These are phyloP conservation scores for Triticum urartu DNA, from an alignment of 176 grass and related monocot species.

Conservation along the genomic window DNA sequence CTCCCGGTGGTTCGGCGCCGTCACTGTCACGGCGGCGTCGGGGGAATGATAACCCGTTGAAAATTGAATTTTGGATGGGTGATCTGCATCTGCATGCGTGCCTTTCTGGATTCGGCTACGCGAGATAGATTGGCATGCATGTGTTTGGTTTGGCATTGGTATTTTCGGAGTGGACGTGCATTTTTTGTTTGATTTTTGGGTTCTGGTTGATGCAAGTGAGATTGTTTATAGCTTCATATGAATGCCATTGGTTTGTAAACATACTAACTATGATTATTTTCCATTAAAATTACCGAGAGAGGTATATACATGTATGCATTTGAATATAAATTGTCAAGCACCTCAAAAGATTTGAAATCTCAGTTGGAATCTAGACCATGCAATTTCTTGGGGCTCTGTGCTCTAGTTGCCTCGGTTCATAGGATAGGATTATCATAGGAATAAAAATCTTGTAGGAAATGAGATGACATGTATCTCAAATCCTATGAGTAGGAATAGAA, in stretches of 20 bases:
- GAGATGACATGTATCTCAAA: too few relatives aligned
- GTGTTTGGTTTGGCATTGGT: background rate
- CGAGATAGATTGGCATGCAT: constrained; percentile 19
- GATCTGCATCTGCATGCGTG: background rate
- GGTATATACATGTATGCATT: too few relatives aligned
- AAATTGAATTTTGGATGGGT: background rate
- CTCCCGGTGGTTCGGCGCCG: constrained; percentile 71
- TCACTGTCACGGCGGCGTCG: constrained; percentile 22
- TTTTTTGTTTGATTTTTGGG: background rate
- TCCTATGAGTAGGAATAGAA: too few relatives aligned
- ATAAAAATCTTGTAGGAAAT: too few relatives aligned
- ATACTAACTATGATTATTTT: background rate
- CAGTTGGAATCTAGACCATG: too few relatives aligned
- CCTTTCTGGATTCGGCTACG: background rate
- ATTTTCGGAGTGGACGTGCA: background rate
- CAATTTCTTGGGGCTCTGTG: too few relatives aligned
- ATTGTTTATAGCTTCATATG: background rate
- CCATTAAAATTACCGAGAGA: background rate
- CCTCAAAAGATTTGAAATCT: too few relatives aligned
- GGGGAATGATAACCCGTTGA: background rate
- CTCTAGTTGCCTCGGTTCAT: too few relatives aligned
- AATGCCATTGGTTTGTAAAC: background rate
- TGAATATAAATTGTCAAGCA: too few relatives aligned
- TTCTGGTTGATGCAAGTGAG: background rate
- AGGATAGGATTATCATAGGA: too few relatives aligned